phyloP scores from a whole-genome alignment of 2,329 filamentous ascomycete species.

The Colletotrichum sp. region DNA sequence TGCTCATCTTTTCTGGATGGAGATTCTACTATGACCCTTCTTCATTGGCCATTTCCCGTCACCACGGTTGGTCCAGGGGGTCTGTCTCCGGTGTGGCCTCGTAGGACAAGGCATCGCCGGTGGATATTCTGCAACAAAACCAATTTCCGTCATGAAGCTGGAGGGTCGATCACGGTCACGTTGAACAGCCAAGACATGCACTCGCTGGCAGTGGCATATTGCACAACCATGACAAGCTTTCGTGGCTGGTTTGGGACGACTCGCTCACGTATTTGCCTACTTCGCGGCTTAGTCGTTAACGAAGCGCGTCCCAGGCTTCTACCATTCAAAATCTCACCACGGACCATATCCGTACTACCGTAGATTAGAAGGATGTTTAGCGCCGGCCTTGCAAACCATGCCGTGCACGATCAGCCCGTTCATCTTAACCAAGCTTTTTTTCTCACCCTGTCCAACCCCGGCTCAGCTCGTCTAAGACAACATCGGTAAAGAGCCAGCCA shows the following conservation, averaged over 20 bases:
- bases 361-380: neutral
- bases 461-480: neutral
- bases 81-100: neutral
- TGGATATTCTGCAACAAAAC: neutral
- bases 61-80: neutral
- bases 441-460: neutral
- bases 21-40: neutral
- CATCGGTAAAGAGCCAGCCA: neutral
- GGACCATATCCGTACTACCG: neutral
- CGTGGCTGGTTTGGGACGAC: neutral
- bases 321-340: neutral
- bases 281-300: neutral
- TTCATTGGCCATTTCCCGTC: neutral
- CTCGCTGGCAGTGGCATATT: neutral
- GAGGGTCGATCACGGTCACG: neutral
- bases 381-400: neutral
- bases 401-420: neutral
- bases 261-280: neutral
- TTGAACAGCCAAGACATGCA: neutral
- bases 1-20: neutral
- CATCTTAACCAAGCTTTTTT: neutral
- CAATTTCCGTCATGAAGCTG: neutral
- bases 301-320: neutral
- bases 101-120: neutral
- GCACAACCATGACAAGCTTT: slow-evolving; percentile 5